Base-by-base conservation (phyloP, 495 filamentous ascomycete genomes). In the Hyaloscypha finlandica region DNA sequence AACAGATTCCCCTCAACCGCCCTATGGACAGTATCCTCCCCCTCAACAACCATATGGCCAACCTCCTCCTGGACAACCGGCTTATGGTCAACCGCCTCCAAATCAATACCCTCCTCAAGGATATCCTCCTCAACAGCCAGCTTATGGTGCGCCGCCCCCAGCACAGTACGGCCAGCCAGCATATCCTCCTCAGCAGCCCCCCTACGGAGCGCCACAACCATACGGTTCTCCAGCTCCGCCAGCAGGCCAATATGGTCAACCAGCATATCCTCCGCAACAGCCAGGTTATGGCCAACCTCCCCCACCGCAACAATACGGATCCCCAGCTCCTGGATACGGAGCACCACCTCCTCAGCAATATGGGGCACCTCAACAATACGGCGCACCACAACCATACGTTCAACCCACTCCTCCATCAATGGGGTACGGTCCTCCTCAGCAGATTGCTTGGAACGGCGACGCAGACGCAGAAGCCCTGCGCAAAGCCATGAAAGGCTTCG, bases 401-500 rank as follows among this genome's bases (percentile, higher is more conserved):
- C 71, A 70, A 22, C 86, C 87, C 2, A 83, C 86, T 0, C 71
- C 78, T 6, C 85, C 89, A 4, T 88, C 88, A 0, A 74, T 79
- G 0, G 90, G 90, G 42, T 92, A 92, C 63, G 81, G 81, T 0
- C 82, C 86, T 6, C 81, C 84, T 4, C 85, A 88, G 70, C 76
- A 81, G 22, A 91, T 90, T 30, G 82, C 81, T 6, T 89, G 85
- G 73, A 87, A 93, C 64, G 87, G 83, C 58, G 81, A 77, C 3
- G 73, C 77, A 2, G 86, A 96, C 64, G 91, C 92, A 0, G 84
- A 92, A 58, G 81, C 77, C 9, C 81, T 96, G 29, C 83, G 92
- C 61, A 85, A 84, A 70, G 92, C 94, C 3, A 96, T 96, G 90
- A 96, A 96, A 79, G 92, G 94, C 8, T 89, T 95, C 65, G 94